Base-by-base conservation (phyloP, 169 alveolate species). In the Plasmodium blacklocki region DNA sequence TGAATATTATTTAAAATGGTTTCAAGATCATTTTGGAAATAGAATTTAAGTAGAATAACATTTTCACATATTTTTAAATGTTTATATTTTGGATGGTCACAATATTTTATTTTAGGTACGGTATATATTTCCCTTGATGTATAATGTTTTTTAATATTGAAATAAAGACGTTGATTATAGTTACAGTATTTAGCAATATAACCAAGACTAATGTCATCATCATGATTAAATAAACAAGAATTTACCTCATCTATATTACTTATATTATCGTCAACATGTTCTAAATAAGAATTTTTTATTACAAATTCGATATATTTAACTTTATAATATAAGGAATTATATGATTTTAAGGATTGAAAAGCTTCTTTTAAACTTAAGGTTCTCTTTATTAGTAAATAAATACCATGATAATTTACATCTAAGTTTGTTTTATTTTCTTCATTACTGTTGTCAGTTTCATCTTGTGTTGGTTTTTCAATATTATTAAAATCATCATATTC, bases 61-160 rank as follows among this genome's bases (percentile, higher is more conserved):
- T 85, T 85, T 85, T 85, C 87, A 47, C 92, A 85, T 45, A 85
- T 18, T 59, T 85, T 85, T 7, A 72, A 49, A 64, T 85, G 21
- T 8, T 59, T 85, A 39, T 85, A 60, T 47, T 58, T 15, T 47
- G 50, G 45, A 2, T 18, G 1, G 4, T 32, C 14, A 62, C 92
- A 85, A 19, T 32, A 54, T 3, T 26, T 47, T 43, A 71, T 12
- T 11, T 56, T 26, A 59, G 19, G 21, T 18, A 85, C 47, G 0
- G n/a, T 23, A 64, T 23, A 85, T 6, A 85, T n/a, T 7, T 23
- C 21, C 23, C 56, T 43, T 2, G 87, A 47, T 12, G 12, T 43
- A 85, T 85, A 85, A 15, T n/a, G 3, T 71, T 85, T 85, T 26
- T 85, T 56, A 18, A 85, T 43, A 59, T 39, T 56, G 29, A 71